A percentile compares a stretch with the other conserved stretches of the same genome.
Evolutionary conservation across 805 yeast species (phyloP).

Genomic region (Candida chilensis): DNA sequence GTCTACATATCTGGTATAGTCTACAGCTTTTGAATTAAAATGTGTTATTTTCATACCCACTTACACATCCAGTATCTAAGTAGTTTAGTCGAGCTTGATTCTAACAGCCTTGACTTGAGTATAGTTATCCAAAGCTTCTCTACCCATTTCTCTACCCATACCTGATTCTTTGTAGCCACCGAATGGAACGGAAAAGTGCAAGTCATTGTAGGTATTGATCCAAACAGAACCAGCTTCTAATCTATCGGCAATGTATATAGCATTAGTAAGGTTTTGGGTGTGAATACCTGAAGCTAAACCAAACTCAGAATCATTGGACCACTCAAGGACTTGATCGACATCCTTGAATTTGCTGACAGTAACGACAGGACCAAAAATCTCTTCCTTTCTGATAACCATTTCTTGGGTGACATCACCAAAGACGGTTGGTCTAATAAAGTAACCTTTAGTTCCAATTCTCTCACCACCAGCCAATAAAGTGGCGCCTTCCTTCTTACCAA

Average conservation of each 20-base stretch:
- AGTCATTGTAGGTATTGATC: slow-evolving; percentile 18
- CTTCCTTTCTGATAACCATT: slow-evolving; percentile 15
- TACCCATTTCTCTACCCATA: slow-evolving; percentile 88
- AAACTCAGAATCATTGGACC: slow-evolving; percentile 14
- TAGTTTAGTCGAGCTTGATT: too few species aligned
- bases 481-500: slow-evolving; percentile 82
- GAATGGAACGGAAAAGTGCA: slow-evolving; percentile 19
- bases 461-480: slow-evolving; percentile 76
- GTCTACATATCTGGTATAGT: too few species aligned
- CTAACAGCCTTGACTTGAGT: slow-evolving; percentile 81
- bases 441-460: slow-evolving; percentile 27
- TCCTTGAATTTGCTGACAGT: slow-evolving; percentile 15
- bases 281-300: slow-evolving; percentile 19
- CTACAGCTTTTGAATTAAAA: too few species aligned
- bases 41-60: too few species aligned
- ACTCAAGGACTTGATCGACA: slow-evolving; percentile 12
- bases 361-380: slow-evolving; percentile 17
- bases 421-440: slow-evolving; percentile 16
- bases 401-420: slow-evolving; percentile 14
- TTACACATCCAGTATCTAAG: too few species aligned
- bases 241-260: slow-evolving; percentile 1
- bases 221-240: slow-evolving; percentile 17
- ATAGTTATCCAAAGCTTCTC: slow-evolving; percentile 78
- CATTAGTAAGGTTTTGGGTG: slow-evolving; percentile 4
- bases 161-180: slow-evolving; percentile 27